Base-by-base conservation (phyloP, 768 basidiomycete species). In the Suillus sp. region DNA sequence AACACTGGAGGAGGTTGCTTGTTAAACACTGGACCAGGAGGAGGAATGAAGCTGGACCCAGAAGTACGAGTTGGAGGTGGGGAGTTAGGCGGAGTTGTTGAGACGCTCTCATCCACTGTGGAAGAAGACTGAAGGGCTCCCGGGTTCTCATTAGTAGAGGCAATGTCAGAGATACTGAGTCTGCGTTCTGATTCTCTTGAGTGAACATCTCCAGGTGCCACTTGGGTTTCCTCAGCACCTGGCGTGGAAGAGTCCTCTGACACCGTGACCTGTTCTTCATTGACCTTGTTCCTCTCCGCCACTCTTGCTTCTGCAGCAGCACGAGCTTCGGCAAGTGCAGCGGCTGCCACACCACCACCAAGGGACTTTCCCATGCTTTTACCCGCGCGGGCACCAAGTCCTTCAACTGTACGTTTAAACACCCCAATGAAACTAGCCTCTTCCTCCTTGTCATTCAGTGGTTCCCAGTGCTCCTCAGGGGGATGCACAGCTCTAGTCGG, bases 401-500 rank as follows among this genome's bases (percentile, higher is more conserved):
- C 88, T 71, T 90, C 86, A 0, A 92, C 85, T 1, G 86, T 91
- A 69, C 84, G 86, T 77, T 90, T 93, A 57, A 93, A 79, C 20
- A 82, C 78, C 68, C 85, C 84, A 48, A 93, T 80, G 66, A 89
- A 83, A 25, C 83, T 88, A 40, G 38, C 56, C 34, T 80, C 81
- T 35, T 84, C 73, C 5, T 74, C 67, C 22, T 59, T 59, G 32
- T 60, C 47, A 47, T 70, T 58, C 50, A 68, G 35, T 27, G 37
- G 62, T 61, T 40, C 54, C 18, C 56, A 56, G 48, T 63, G 64
- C 53, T 64, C 63, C 18, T 79, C 77, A 25, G n/a, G 42, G 10
- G 56, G 53, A 13, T 58, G 65, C 32, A 32, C 20, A 32, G 11
- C 62, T 64, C 34, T 40, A 57, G 68, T 50, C 10, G 38, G 6